phyloP scores from a whole-genome alignment of 1,139 yeast species.

The Hemisphaericaspora xylanilytica region DNA sequence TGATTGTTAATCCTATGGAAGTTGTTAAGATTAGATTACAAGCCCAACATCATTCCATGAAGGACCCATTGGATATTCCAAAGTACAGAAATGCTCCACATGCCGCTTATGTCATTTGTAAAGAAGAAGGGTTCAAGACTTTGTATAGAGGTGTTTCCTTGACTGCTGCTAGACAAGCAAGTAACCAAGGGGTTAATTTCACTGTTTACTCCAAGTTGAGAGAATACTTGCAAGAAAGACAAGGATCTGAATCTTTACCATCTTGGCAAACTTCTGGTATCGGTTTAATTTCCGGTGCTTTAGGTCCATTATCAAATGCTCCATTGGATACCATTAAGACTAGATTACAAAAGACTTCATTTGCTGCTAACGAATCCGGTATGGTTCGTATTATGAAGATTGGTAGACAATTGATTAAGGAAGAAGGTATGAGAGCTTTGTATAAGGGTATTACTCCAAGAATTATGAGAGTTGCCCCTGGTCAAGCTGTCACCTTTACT shows the following conservation, averaged over 20 bases:
- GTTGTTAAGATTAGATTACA: constrained; percentile 95
- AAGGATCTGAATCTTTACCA: constrained; percentile 67
- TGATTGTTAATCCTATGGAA: constrained; percentile 95
- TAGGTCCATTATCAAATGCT: constrained; percentile 97
- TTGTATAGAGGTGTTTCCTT: constrained; percentile 92
- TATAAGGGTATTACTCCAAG: constrained; percentile 98
- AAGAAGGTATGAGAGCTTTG: constrained; percentile 84
- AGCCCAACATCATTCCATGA: constrained; percentile 89
- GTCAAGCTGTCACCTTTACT: constrained; percentile 97
- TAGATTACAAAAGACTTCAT: constrained; percentile 89
- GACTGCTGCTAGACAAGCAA: constrained; percentile 97
- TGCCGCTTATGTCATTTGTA: constrained; percentile 78
- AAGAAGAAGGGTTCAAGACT: constrained; percentile 88
- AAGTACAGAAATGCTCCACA: constrained; percentile 93
- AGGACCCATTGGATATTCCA: constrained; percentile 76
- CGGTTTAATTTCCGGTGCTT: constrained; percentile 92
- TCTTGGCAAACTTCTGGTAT: constrained; percentile 92
- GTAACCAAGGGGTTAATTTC: constrained; percentile 98
- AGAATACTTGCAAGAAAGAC: constrained; percentile 66
- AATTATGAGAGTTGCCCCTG: constrained; percentile 99
- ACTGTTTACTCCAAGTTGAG: constrained; percentile 89
- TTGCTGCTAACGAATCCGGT: constrained; percentile 68
- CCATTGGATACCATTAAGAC: constrained; percentile 97
- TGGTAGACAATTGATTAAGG: constrained; percentile 76
- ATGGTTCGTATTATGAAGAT: constrained; percentile 75